Base-by-base conservation (phyloP, 768 basidiomycete species). In the Vishniacozyma victoriae region DNA sequence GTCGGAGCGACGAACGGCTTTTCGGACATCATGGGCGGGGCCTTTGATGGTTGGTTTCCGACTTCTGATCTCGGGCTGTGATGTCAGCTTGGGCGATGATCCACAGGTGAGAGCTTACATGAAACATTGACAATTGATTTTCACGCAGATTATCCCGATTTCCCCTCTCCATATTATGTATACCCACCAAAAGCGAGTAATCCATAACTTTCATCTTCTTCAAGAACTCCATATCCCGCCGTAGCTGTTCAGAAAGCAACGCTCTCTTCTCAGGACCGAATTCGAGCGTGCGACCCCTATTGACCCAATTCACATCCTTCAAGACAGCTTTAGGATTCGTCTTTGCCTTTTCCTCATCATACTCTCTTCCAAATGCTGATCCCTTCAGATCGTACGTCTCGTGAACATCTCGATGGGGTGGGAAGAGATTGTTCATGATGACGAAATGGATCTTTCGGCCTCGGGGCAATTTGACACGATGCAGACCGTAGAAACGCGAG, bases 391-490 rank as follows among this genome's bases (percentile, higher is more conserved):
- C 93, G 66, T 86, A 97, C 24, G 92, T 93, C 76, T 96, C 95
- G 73, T 99, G 95, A 35, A 97, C 79, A 70, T 99, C 95, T 57
- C 89, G 83, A 74, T 97, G 93, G 0, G 95, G 85, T 0, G 95
- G 93, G 74, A 99, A 96, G 23, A 99, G 79, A 71, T 99, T 99
- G 76, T 97, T 99, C 91, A 97, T 96, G 73, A 99, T 95, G 46
- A 97, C 90, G 67, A 99, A 99, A 71, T 99, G 95, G 44, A 99
- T 99, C 75, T 99, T 99, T 37, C 79, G 76, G 0, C 95, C 95
- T 27, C 80, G 78, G 0, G 95, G 95, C 0, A 99, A 79, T 75
- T 99, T 99, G 51, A 99, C 95, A 47, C 95, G 84, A 65, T 99
- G 95, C 11, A 99, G 78, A 7, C 95, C 95, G 69, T 97, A 99